Base-by-base conservation (phyloP, 2,329 filamentous ascomycete species). In the Zalaria sp. region DNA sequence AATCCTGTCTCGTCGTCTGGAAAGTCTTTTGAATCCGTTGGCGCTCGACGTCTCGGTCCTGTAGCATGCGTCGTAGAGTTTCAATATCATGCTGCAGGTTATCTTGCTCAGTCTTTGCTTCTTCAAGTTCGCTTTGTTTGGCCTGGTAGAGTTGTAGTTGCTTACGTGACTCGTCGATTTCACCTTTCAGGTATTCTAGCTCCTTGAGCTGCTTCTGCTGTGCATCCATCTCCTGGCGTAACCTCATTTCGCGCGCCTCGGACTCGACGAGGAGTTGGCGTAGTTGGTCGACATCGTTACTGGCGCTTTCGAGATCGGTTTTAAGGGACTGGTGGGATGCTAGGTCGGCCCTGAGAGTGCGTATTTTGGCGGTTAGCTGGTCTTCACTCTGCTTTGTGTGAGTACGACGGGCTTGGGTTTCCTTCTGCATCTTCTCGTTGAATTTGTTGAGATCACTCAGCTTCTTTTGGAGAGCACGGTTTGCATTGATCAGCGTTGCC, bases 351-450 rank as follows among this genome's bases (percentile, higher is more conserved):
- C 78, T 73, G 34, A 85, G 67, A 3, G 65, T 64, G 47, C 75
- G 73, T 35, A 87, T 64, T 58, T 83, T 85, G 40, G 68, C 68
- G 38, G 73, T 75, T 28, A 87, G 66, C 49, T 85, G 79, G 2
- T 70, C 73, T 53, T 89, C 84, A 73, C 82, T 83, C 55, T 84
- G 88, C 62, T 84, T 84, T 1, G 80, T 73, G 50, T 87, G 72
- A 34, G 73, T 77, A 29, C 83, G 76, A 36, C 80, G 79, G 50
- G 77, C 81, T 45, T 84, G 76, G 0, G 76, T 78, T 51, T 88
- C 83, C 48, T 77, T 81, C 52, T 78, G 80, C 39, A 81, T 71
- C 53, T 83, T 79, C 45, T 75, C 67, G 57, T 84, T 81, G 2
- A 73, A 66, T 50, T 79, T 77, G 52, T 83, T 83, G 2, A 81